phyloP scores from a whole-genome alignment of 345 rosid species.

The Zanthoxylum bungeanum region DNA sequence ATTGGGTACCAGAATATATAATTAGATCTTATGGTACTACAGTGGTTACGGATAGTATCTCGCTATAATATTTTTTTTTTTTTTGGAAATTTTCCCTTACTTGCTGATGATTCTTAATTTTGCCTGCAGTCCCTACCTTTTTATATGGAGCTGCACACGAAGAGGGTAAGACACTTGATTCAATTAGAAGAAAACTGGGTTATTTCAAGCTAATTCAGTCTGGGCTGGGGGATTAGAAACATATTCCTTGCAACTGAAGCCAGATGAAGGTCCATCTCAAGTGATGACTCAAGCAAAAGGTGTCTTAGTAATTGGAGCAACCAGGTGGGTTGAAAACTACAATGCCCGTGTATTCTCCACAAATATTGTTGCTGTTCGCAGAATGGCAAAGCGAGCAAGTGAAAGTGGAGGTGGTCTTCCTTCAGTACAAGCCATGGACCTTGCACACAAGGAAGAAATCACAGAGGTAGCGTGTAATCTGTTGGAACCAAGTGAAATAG shows the following conservation, averaged over 20 bases:
- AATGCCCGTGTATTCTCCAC: conserved; percentile 67
- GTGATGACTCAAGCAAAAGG: conserved; percentile 55
- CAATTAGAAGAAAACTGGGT: conserved; percentile 79
- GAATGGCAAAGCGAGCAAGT: conserved; percentile 61
- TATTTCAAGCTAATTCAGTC: conserved; percentile 65
- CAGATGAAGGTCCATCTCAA: conserved; percentile 66
- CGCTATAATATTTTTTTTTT: not conserved
- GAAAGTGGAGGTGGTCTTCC: conserved; percentile 84
- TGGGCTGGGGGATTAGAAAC: conserved; percentile 69
- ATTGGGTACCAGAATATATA: not conserved
- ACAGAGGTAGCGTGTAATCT: conserved; percentile 89
- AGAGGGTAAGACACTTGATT: conserved; percentile 65
- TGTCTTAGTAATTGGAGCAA: conserved; percentile 67
- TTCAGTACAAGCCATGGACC: conserved; percentile 92
- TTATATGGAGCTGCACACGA: conserved; percentile 72
- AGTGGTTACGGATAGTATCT: not conserved
- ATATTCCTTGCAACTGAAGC: conserved; percentile 45
- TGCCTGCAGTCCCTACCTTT: conserved; percentile 71
- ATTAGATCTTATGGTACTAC: not conserved
- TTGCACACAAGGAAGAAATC: conserved; percentile 53
- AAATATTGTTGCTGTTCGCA: conserved; percentile 49
- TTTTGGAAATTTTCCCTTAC: not conserved
- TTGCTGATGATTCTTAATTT: conserved; percentile 20
- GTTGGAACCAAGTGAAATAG: conserved; percentile 68
- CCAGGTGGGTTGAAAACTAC: conserved; percentile 81